A percentile compares a stretch with the other conserved stretches of the same genome.
Evolutionary conservation across 2,329 filamentous ascomycete genomes (phyloP).

Genomic region (Botryotinia globosa): DNA sequence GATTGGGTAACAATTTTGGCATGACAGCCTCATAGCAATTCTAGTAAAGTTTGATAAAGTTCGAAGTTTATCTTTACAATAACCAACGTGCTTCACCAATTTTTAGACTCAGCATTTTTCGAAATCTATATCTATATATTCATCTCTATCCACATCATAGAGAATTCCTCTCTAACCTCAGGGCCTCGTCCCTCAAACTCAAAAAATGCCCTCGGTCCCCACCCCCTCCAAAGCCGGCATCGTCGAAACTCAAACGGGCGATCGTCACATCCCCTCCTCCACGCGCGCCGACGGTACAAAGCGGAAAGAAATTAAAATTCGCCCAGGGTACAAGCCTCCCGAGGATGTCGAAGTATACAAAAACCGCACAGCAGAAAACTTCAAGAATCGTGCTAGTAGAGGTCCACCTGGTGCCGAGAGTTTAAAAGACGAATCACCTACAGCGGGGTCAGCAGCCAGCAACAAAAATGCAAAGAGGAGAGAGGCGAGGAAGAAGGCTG

Average conservation of each 20-base stretch:
- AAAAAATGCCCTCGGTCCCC: constrained; percentile 41
- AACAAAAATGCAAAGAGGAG: constrained; percentile 86
- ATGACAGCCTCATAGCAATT: constrained; percentile 3
- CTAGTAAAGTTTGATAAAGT: background rate
- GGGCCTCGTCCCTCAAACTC: background rate
- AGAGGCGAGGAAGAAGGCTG: constrained; percentile 63
- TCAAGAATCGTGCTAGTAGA: constrained; percentile 69
- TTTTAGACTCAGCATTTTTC: background rate
- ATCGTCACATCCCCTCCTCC: constrained; percentile 87
- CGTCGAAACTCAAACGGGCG: constrained; percentile 70
- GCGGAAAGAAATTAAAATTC: constrained; percentile 91
- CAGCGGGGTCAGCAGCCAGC: constrained; percentile 49
- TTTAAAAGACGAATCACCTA: constrained; percentile 45
- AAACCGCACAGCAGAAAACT: constrained; percentile 83
- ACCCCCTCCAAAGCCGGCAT: constrained; percentile 65
- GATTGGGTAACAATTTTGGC: background rate
- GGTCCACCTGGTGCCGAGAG: constrained; percentile 74
- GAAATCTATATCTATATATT: background rate
- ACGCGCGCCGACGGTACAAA: constrained; percentile 82
- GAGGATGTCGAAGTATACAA: constrained; percentile 97
- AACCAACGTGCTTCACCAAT: too few species aligned
- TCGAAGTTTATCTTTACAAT: background rate
- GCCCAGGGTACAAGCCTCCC: constrained; percentile 87
- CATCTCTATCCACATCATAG: background rate
- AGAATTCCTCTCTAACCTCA: background rate